These are phyloP conservation scores for Miscanthus lutarioriparius DNA, from an alignment of 176 grass and related monocot genomes.

Conservation along the genomic window DNA sequence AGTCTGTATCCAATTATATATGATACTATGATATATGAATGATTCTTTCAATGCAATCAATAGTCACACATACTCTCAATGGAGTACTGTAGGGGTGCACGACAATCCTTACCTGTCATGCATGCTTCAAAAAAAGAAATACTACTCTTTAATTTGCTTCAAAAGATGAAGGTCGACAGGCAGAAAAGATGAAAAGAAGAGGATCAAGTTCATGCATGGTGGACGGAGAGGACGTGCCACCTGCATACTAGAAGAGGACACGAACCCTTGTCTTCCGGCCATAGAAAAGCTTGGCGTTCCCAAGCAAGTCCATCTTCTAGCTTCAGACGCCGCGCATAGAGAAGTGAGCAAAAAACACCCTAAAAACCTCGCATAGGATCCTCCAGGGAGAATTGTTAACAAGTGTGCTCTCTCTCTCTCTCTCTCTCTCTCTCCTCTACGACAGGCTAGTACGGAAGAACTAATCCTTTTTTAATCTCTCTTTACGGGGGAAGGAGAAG, in stretches of 20 bases:
- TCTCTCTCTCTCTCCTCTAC: neutral
- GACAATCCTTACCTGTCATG: neutral
- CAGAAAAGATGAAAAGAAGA: constrained; percentile 36
- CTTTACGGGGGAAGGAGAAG: constrained; percentile 49
- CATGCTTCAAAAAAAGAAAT: constrained; percentile 10
- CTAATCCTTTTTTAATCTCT: constrained; percentile 24
- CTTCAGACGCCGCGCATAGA: constrained; percentile 44
- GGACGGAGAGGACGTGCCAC: constrained; percentile 46
- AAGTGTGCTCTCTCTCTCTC: neutral
- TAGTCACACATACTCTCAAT: neutral
- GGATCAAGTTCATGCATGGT: constrained; percentile 7
- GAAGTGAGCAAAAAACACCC: constrained; percentile 43
- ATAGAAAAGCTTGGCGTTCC: constrained; percentile 48
- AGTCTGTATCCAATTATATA: neutral
- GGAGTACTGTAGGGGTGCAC: neutral
- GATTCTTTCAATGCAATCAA: constrained; percentile 3
- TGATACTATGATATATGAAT: neutral
- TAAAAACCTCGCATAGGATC: constrained; percentile 58
- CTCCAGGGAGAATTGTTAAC: constrained; percentile 50
- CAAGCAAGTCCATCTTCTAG: constrained; percentile 30
- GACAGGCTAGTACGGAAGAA: constrained; percentile 34
- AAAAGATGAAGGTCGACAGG: constrained; percentile 15
- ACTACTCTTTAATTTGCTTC: constrained; percentile 3
- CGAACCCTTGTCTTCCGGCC: constrained; percentile 81
- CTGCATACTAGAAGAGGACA: constrained; percentile 80